Evolutionary conservation across 2,329 filamentous ascomycete species (phyloP).

Genomic region (Ophiostoma sp.): DNA sequence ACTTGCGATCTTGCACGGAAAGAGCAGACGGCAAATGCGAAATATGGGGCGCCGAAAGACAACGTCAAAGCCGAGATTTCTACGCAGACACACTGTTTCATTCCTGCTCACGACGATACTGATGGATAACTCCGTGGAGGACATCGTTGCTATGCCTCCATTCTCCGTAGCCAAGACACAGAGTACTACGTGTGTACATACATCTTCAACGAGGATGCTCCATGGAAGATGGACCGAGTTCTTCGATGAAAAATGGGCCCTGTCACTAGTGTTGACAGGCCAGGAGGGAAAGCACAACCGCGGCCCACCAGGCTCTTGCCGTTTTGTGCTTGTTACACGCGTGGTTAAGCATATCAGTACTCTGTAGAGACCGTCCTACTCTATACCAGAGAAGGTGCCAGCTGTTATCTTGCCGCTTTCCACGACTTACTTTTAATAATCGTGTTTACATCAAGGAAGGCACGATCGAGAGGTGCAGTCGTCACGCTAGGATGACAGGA

Average conservation of each 20-base stretch:
- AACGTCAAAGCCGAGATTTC: conserved; percentile 1
- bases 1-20: not conserved
- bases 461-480: not conserved
- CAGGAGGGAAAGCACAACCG: not conserved
- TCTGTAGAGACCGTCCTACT: not conserved
- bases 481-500: not conserved
- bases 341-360: not conserved
- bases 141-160: not conserved
- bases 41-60: not conserved
- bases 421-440: not conserved
- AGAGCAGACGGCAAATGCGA: not conserved
- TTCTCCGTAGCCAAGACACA: not conserved
- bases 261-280: not conserved
- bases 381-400: too few species aligned
- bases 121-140: not conserved
- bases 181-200: not conserved
- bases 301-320: conserved; percentile 4
- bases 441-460: not conserved
- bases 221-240: not conserved
- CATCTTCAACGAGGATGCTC: not conserved
- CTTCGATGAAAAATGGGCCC: not conserved
- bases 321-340: conserved; percentile 2
- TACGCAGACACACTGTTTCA: not conserved
- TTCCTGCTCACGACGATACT: not conserved
- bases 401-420: not conserved